A percentile compares a stretch with the other conserved stretches of the same genome.
phyloP scores from a whole-genome alignment of 1,139 yeast species.

The Kluyveromyces marxianus region DNA sequence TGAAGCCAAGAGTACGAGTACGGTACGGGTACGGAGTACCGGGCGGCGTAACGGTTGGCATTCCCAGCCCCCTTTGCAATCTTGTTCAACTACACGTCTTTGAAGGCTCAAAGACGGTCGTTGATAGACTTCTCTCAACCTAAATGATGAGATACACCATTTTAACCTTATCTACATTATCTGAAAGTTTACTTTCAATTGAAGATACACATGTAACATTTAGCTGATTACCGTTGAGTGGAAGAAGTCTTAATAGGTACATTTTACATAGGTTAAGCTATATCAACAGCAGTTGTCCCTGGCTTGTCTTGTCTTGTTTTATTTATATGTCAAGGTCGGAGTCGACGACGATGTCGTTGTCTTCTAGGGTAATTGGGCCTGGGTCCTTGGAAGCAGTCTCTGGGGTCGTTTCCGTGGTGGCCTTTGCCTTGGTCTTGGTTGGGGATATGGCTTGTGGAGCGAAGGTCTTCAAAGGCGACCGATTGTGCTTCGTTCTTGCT shows the following conservation, averaged over 20 bases:
- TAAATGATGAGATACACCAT: constrained; percentile 19
- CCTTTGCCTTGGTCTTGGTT: neutral
- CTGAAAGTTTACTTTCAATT: constrained; percentile 21
- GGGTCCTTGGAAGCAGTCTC: neutral
- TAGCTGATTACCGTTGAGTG: neutral
- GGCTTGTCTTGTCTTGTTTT: no score
- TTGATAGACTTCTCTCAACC: neutral
- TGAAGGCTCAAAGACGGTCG: neutral
- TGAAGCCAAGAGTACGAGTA: no score
- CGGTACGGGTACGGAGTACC: no score
- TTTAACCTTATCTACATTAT: constrained; percentile 32
- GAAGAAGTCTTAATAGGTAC: neutral
- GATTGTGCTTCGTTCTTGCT: constrained; percentile 4
- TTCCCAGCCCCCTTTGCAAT: no score
- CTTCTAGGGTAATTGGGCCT: neutral
- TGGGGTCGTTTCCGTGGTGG: neutral
- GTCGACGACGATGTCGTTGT: neutral
- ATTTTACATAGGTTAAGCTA: neutral
- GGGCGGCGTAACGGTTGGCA: no score
- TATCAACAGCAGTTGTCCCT: no score
- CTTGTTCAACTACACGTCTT: neutral
- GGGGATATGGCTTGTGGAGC: neutral
- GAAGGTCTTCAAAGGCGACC: constrained; percentile 1
- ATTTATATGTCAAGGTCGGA: neutral
- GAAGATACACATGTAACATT: constrained; percentile 7